Conservation (phyloP, 306 rosid genomes). For the Lotus japonicus region DNA sequence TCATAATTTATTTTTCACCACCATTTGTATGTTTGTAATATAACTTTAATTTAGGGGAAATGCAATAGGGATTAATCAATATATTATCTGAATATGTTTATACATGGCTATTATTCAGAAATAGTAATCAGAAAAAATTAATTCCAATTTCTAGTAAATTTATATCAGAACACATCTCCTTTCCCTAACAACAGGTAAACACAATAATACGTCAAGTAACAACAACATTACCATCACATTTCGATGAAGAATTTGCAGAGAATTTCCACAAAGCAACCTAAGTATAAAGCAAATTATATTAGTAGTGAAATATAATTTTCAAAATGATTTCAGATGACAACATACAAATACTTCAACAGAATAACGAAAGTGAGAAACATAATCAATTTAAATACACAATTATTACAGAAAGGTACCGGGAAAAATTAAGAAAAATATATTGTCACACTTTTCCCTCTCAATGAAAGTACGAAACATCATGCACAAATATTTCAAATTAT, state of each 20-base stretch:
- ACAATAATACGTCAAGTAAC: constrained; percentile 1
- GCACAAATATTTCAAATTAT: not conserved
- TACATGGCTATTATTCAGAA: no score
- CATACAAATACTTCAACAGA: not conserved
- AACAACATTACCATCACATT: constrained; percentile 43
- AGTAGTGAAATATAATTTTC: constrained; percentile 21
- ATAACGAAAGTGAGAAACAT: not conserved
- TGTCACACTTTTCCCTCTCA: not conserved
- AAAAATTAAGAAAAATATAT: not conserved
- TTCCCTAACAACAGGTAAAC: constrained; percentile 6
- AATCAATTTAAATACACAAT: constrained; percentile 8
- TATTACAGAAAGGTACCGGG: not conserved
- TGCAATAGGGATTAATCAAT: no score
- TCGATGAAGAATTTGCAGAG: constrained; percentile 41
- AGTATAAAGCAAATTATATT: constrained; percentile 23
- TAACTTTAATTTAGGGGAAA: no score
- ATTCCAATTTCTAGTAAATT: not conserved
- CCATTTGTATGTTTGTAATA: no score
- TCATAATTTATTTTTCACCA: no score
- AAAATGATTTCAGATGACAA: not conserved
- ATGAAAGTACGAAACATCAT: not conserved
- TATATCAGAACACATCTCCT: constrained; percentile 19
- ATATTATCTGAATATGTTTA: no score
- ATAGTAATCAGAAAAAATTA: no score
- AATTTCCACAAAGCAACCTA: constrained; percentile 96